These are phyloP conservation scores for Westerdykella aurantiaca DNA, from an alignment of 2,329 filamentous ascomycete genomes.

Conservation along the genomic window DNA sequence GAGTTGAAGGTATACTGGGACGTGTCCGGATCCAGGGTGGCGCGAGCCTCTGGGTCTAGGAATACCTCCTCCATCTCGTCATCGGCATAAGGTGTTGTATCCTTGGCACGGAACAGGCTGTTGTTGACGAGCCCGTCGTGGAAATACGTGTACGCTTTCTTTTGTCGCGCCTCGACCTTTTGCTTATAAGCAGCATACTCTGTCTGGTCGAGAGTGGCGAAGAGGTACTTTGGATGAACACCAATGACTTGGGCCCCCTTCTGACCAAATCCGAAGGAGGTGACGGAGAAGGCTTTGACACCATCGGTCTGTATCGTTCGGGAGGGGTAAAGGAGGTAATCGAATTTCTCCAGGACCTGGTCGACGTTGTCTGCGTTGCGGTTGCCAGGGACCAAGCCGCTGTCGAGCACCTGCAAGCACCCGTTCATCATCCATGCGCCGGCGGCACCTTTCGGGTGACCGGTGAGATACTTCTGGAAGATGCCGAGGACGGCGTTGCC, in stretches of 20 bases:
- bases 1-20: constrained; percentile 63
- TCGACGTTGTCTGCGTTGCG: constrained; percentile 38
- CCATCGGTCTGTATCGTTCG: constrained; percentile 13
- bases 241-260: constrained; percentile 54
- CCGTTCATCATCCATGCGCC: constrained; percentile 39
- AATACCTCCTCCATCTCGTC: constrained; percentile 82
- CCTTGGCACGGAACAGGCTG: constrained; percentile 93
- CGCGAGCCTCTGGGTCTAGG: constrained; percentile 88
- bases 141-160: constrained; percentile 98
- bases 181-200: constrained; percentile 75
- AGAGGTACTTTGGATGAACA: constrained; percentile 94
- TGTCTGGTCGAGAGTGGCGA: constrained; percentile 81
- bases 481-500: constrained; percentile 33
- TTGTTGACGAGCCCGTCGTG: constrained; percentile 99
- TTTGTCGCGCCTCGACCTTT: constrained; percentile 90
- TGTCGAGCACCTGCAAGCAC: constrained; percentile 32
- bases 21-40: constrained; percentile 79
- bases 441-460: constrained; percentile 38
- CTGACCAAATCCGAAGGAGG: constrained; percentile 44
- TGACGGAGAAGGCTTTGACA: constrained; percentile 37
- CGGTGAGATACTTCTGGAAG: constrained; percentile 37
- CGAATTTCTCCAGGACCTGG: constrained; percentile 47
- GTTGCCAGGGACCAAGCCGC: constrained; percentile 34
- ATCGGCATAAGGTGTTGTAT: constrained; percentile 81
- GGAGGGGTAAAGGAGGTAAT: constrained; percentile 34